These are phyloP conservation scores for Paramecium bursaria DNA, from an alignment of 73 alveolate genomes.

Conservation along the genomic window DNA sequence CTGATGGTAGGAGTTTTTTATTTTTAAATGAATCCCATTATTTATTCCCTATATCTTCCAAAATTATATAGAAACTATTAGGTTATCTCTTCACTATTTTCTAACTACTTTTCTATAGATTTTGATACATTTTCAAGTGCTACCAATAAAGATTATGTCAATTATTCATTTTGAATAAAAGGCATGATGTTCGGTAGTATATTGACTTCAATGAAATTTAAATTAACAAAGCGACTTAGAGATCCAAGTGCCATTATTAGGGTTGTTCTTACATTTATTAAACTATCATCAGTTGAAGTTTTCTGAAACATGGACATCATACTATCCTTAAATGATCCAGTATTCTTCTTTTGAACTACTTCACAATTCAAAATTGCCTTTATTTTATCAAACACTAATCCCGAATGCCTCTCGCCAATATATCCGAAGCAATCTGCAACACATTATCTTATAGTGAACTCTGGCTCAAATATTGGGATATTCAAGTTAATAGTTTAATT, in stretches of 20 bases:
- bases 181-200: constrained; percentile 55
- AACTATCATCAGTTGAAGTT: constrained; percentile 27
- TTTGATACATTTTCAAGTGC: constrained; percentile 10
- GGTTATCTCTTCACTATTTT: constrained; percentile 25
- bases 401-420: constrained; percentile 48
- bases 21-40: constrained; percentile 13
- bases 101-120: constrained; percentile 29
- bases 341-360: constrained; percentile 33
- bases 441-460: constrained; percentile 4
- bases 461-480: constrained; percentile 38
- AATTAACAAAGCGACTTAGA: constrained; percentile 24
- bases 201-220: constrained; percentile 32
- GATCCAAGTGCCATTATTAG: constrained; percentile 29
- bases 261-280: constrained; percentile 17
- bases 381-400: constrained; percentile 37
- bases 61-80: constrained; percentile 10
- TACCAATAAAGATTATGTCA: constrained; percentile 1
- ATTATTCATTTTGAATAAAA: constrained; percentile 11
- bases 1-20: not conserved
- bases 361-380: constrained; percentile 48
- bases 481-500: constrained; percentile 45
- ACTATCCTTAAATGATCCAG: constrained; percentile 54
- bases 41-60: constrained; percentile 1
- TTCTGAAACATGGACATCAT: constrained; percentile 42
- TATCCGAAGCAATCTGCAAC: constrained; percentile 61